These are phyloP conservation scores for Backusella tarrabulga DNA, from an alignment of 192 early-diverging fungal genomes.

Conservation along the genomic window DNA sequence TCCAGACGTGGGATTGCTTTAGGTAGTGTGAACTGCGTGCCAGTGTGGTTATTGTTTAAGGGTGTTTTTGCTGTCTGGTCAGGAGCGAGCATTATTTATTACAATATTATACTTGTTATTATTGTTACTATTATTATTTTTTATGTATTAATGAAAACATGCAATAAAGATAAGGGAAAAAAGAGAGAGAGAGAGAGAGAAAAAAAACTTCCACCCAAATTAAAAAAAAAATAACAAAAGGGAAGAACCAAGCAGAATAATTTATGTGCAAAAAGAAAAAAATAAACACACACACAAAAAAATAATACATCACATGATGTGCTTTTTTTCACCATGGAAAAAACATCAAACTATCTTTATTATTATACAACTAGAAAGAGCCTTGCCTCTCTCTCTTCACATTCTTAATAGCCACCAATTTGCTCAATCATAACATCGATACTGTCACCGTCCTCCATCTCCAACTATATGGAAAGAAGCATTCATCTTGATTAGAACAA, in stretches of 20 bases:
- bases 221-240: background rate
- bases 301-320: background rate
- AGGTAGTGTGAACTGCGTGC: background rate
- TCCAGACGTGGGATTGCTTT: background rate
- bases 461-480: slow-evolving; percentile 53
- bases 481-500: too few species aligned
- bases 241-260: background rate
- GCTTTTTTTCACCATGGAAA: background rate
- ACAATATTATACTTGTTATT: background rate
- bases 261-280: background rate
- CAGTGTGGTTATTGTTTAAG: background rate
- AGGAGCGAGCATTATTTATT: background rate
- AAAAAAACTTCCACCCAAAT: background rate
- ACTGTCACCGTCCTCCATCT: slow-evolving; percentile 93
- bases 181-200: too few species aligned
- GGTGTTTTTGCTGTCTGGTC: background rate
- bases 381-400: background rate
- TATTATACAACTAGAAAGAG: background rate
- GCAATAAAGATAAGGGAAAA: too few species aligned
- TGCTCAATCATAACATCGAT: slow-evolving; percentile 95
- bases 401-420: slow-evolving; percentile 63
- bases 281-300: background rate
- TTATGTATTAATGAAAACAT: too few species aligned
- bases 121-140: background rate
- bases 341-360: background rate